phyloP scores from a whole-genome alignment of 2,329 filamentous ascomycete genomes.

The Colletotrichum lindemuthianum region DNA sequence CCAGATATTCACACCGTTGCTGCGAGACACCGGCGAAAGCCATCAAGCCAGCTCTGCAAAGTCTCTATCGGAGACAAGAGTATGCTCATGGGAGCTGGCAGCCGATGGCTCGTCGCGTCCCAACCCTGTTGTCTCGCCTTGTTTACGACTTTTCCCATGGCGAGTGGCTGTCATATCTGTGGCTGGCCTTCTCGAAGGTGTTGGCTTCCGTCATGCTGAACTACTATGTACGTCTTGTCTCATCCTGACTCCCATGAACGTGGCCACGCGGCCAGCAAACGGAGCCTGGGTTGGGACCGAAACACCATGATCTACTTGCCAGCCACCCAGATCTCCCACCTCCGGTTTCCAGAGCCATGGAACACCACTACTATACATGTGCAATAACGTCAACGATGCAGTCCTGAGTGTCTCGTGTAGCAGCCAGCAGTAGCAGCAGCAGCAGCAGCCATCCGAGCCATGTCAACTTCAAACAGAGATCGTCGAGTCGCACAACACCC shows the following conservation, averaged over 20 bases:
- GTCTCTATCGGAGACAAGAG: no score
- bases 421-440: background rate
- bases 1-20: no score
- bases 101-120: no score
- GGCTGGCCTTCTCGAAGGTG: slow-evolving; percentile 1
- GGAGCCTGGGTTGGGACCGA: background rate
- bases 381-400: slow-evolving; percentile 10
- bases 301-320: background rate
- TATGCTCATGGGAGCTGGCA: no score
- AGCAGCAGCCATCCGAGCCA: no score
- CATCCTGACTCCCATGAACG: background rate
- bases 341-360: slow-evolving; percentile 1
- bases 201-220: slow-evolving; percentile 2
- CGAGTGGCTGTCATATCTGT: background rate
- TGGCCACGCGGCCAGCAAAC: slow-evolving; percentile 7
- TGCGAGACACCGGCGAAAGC: no score
- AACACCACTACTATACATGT: background rate
- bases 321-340: background rate
- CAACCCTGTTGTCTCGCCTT: no score
- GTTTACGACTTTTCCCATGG: background rate
- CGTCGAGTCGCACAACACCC: no score
- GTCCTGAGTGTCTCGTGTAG: background rate
- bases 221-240: background rate
- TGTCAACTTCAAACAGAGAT: no score
- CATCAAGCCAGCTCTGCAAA: no score